Base-by-base conservation (phyloP, 2,329 filamentous ascomycete species). In the Alternaria atra region DNA sequence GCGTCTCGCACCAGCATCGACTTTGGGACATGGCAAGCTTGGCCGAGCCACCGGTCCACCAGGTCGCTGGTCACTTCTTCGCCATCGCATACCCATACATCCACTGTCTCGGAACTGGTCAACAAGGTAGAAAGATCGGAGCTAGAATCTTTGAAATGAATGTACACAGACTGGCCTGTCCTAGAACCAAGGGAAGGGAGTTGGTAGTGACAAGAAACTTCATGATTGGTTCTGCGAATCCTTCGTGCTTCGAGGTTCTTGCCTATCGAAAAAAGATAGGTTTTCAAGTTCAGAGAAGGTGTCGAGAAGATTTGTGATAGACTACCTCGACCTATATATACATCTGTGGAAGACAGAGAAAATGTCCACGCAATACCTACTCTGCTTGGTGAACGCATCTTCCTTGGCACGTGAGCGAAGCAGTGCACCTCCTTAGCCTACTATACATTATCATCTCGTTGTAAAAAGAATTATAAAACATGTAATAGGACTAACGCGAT, bases 11-110 rank as follows among this genome's bases (percentile, higher is more conserved):
- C 27, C 10, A 47, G 44, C 25, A 47, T 15, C 8, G 27, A 15
- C 27, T 47, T 47, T 15, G 44, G 44, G 2, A 17, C 7, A 13
- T 47, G 13, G 4, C 44, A 47, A 32, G 12, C n/a, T 17, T 32
- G 44, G 13, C 6, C 15, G 12, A 32, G n/a, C 44, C 44, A 47
- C 12, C n/a, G 27, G 2, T 47, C 44, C 27, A 47, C 8, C 6
- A 47, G 27, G 5, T 29, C 27, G n/a, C 27, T 10, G 5, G 44
- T 47, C 12, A 47, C 44, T 1, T 47, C 44, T 6, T 32, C 27
- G 27, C 44, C 44, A 15, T 32, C 6, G 44, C 44, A 47, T 29
- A 47, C 32, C 44, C 44, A 47, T 13, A 46, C 43, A 12, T 46
- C 43, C 4, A 46, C 13, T 46, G 20, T 4, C 13, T 46, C 25